phyloP scores from a whole-genome alignment of 805 yeast genomes.

The Suhomyces faveliae region DNA sequence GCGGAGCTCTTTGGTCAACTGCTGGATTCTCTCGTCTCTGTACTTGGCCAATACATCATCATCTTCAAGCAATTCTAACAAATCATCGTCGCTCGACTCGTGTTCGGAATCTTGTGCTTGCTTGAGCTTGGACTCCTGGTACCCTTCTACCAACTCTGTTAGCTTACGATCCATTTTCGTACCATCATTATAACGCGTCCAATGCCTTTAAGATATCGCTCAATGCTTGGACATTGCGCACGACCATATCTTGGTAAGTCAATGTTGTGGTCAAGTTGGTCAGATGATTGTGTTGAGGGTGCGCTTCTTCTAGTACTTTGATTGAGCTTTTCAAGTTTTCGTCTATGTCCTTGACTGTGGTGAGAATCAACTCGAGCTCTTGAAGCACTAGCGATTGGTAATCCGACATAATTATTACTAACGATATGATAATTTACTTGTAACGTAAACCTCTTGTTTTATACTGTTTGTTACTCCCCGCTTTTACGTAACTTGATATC shows the following conservation, averaged over 20 bases:
- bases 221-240: conserved; percentile 17
- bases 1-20: conserved; percentile 47
- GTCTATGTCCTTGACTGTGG: conserved; percentile 32
- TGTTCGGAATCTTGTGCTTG: conserved; percentile 13
- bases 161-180: conserved; percentile 32
- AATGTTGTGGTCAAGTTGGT: background rate
- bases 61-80: conserved; percentile 44
- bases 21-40: conserved; percentile 63
- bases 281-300: background rate
- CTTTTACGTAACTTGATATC: no score
- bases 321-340: conserved; percentile 25
- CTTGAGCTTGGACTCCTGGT: conserved; percentile 40
- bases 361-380: conserved; percentile 34
- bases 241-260: conserved; percentile 15
- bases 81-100: conserved; percentile 11
- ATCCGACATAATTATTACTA: no score
- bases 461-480: no score
- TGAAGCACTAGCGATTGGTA: conserved; percentile 27
- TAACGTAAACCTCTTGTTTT: no score
- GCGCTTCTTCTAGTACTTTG: conserved; percentile 16
- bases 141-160: conserved; percentile 39
- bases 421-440: no score
- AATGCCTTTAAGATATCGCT: conserved; percentile 14
- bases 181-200: background rate
- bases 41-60: conserved; percentile 44